Evolutionary conservation across 257 asterid genomes (phyloP).

Genomic region (Solanum medicagineum): DNA sequence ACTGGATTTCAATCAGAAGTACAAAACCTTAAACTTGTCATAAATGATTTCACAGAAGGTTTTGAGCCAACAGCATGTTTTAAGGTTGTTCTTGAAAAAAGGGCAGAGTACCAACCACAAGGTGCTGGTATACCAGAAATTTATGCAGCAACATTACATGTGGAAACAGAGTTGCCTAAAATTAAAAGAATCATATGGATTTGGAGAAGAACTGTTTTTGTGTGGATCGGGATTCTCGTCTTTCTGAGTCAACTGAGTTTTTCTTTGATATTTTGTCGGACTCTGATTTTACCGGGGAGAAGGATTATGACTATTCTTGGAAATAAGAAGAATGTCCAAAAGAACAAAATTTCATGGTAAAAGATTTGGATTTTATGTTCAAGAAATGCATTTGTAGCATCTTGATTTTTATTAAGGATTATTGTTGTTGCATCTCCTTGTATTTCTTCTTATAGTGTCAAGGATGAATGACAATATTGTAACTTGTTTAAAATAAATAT

Average conservation of each 20-base stretch:
- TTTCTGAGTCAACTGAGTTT: slow-evolving; percentile 19
- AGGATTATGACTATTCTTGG: not conserved
- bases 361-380: not conserved
- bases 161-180: slow-evolving; percentile 34
- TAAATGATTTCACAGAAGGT: slow-evolving; percentile 26
- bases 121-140: slow-evolving; percentile 51
- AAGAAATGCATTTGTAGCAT: not conserved
- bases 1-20: slow-evolving; percentile 43
- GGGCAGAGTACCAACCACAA: slow-evolving; percentile 27
- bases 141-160: slow-evolving; percentile 26
- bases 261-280: slow-evolving; percentile 15
- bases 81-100: slow-evolving; percentile 34
- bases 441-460: not conserved
- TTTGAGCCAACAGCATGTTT: slow-evolving; percentile 21
- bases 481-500: not conserved
- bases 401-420: not conserved
- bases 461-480: not conserved
- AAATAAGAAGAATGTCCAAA: slow-evolving; percentile 1
- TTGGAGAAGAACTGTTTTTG: slow-evolving; percentile 45
- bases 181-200: slow-evolving; percentile 23
- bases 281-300: slow-evolving; percentile 22
- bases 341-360: slow-evolving; percentile 10
- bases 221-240: slow-evolving; percentile 26
- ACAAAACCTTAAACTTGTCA: slow-evolving; percentile 25
- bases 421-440: not conserved